A percentile compares a stretch with the other conserved stretches of the same genome.
Evolutionary conservation across 1,284 basidiomycete genomes (phyloP).

Genomic region (Phellopilus nigrolimitatus): DNA sequence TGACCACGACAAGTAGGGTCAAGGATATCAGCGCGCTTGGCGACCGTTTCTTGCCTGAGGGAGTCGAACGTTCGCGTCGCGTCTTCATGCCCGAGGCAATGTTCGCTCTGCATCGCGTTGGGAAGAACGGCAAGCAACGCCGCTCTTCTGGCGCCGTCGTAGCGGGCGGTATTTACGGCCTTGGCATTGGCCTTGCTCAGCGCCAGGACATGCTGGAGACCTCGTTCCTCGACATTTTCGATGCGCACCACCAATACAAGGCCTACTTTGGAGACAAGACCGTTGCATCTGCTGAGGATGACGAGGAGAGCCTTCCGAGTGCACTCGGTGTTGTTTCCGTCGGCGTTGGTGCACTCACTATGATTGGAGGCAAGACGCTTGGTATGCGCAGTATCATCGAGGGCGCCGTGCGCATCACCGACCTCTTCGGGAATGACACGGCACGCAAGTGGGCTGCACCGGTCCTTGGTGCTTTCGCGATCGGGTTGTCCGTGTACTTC

Average conservation of each 20-base stretch:
- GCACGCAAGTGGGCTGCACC: constrained; percentile 88
- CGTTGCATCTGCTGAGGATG: constrained; percentile 32
- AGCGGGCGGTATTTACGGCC: constrained; percentile 65
- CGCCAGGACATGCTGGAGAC: constrained; percentile 69
- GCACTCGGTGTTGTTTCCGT: constrained; percentile 73
- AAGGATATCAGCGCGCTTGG: constrained; percentile 66
- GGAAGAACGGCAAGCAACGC: constrained; percentile 42
- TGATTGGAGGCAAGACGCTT: constrained; percentile 78
- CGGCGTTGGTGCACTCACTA: constrained; percentile 81
- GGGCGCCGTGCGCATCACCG: constrained; percentile 65
- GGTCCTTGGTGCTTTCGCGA: constrained; percentile 68
- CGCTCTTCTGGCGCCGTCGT: constrained; percentile 54
- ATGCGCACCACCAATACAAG: constrained; percentile 77
- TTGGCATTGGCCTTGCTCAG: constrained; percentile 71
- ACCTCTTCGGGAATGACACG: constrained; percentile 80
- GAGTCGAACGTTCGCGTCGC: constrained; percentile 74
- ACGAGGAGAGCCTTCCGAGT: constrained; percentile 54
- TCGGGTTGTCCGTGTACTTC: constrained; percentile 80
- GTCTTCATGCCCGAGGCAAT: constrained; percentile 96
- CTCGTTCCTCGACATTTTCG: constrained; percentile 82
- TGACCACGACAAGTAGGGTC: constrained; percentile 67
- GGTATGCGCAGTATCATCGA: constrained; percentile 79
- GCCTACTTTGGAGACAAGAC: constrained; percentile 54
- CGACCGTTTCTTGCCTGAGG: constrained; percentile 76
- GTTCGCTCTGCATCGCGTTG: constrained; percentile 63